Base-by-base conservation (phyloP, 2,329 filamentous ascomycete species). In the Neofusicoccum ribis region DNA sequence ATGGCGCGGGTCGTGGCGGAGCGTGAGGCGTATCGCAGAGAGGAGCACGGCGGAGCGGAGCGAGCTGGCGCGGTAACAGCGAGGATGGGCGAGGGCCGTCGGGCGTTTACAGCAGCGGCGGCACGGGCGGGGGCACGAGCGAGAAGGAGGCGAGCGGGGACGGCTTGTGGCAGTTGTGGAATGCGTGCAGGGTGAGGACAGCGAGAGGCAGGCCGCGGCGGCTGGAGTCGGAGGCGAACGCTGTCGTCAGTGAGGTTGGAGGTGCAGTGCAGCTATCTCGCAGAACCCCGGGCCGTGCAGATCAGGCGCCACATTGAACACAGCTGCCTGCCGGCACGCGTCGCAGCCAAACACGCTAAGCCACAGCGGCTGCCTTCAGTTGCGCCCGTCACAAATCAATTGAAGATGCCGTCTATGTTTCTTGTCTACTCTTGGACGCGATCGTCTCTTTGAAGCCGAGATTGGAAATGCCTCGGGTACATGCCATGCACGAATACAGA, bases 201-300 rank as follows among this genome's bases (percentile, higher is more conserved):
- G 56, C 31, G 56, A 60, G 12, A 31, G 43, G 43, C 17, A 49
- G 43, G 43, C 31, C n/a, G 56, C 17, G 43, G 31, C 43, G 31
- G 56, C 43, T 60, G 56, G 31, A 47, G 56, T n/a, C 41, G 41
- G 34, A 37, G 56, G 56, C n/a, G 56, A 17, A 27, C 20, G 43
- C 31, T 37, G 56, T 37, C 12, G 56, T 46, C 9, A 23, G n/a
- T 47, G 56, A 47, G 56, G 54, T 59, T 60, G 41, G 56, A 60
- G 41, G 31, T 60, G 15, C 56, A 14, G n/a, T 43, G 17, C 12
- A 37, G 52, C 37, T 44, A 58, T 58, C 37, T 5, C 27, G 43
- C 56, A 60, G 56, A 37, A 11, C 39, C 23, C 54, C 20, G 52
- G 52, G n/a, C 52, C 54, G 54, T 59, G 54, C 54, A 59, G 54